Evolutionary conservation across 768 basidiomycete genomes (phyloP).

Genomic region (Clitopilus hobsonii): DNA sequence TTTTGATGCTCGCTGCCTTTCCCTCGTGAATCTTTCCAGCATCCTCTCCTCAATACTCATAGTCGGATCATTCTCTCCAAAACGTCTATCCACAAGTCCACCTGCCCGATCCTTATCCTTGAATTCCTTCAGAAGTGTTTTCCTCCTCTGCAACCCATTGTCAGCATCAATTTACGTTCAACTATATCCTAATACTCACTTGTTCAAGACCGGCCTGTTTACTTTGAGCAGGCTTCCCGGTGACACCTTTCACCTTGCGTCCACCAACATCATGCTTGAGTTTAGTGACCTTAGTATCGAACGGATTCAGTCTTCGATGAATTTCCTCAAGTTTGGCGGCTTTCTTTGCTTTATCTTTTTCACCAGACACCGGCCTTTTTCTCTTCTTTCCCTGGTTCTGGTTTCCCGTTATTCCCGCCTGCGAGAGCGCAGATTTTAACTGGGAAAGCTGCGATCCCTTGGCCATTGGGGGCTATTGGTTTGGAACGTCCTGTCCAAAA

Average conservation of each 20-base stretch:
- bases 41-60: constrained; percentile 96
- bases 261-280: constrained; percentile 93
- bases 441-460: constrained; percentile 90
- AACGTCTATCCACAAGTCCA: constrained; percentile 88
- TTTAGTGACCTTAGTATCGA: constrained; percentile 90
- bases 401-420: constrained; percentile 71
- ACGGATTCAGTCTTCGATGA: constrained; percentile 83
- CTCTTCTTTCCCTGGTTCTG: constrained; percentile 62
- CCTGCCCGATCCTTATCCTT: constrained; percentile 78
- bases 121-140: constrained; percentile 84
- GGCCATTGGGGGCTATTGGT: constrained; percentile 42
- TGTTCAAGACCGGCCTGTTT: constrained; percentile 89
- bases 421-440: constrained; percentile 78
- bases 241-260: constrained; percentile 75
- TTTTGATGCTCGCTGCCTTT: constrained; percentile 77
- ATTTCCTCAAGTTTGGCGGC: constrained; percentile 80
- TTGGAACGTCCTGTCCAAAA: constrained; percentile 5
- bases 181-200: constrained; percentile 36
- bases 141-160: constrained; percentile 59
- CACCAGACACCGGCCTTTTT: constrained; percentile 53
- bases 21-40: constrained; percentile 92
- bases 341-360: constrained; percentile 80
- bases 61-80: constrained; percentile 91
- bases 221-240: constrained; percentile 80
- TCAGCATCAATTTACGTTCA: neutral